phyloP scores from a whole-genome alignment of 768 basidiomycete species.

The Daedalea quercina region DNA sequence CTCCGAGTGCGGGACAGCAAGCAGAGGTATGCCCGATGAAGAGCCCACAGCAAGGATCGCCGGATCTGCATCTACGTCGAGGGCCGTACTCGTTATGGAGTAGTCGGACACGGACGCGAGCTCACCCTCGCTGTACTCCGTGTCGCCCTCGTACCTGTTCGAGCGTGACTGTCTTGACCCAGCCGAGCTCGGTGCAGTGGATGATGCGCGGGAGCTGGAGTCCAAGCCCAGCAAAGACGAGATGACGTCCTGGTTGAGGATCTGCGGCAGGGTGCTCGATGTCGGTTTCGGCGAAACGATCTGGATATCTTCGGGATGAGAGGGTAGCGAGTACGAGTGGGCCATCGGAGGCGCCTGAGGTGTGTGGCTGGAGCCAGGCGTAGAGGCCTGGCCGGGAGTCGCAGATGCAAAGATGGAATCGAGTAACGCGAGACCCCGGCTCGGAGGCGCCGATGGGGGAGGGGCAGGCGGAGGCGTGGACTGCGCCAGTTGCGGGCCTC shows the following conservation, averaged over 20 bases:
- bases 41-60: conserved; percentile 5
- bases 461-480: conserved; percentile 1
- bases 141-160: conserved; percentile 29
- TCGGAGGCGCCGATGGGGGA: conserved; percentile 20
- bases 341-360: conserved; percentile 1
- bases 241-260: conserved; percentile 67
- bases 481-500: neutral
- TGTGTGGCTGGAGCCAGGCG: conserved; percentile 16
- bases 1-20: conserved; percentile 8
- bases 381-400: conserved; percentile 14
- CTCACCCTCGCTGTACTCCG: conserved; percentile 26
- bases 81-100: conserved; percentile 12
- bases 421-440: conserved; percentile 54
- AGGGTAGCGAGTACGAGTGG: conserved; percentile 5
- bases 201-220: conserved; percentile 26
- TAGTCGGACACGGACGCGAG: conserved; percentile 13
- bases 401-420: conserved; percentile 75
- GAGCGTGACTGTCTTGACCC: conserved; percentile 16
- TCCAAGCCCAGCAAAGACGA: conserved; percentile 54
- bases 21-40: conserved; percentile 5
- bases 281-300: conserved; percentile 56
- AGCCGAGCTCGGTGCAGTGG: conserved; percentile 23
- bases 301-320: conserved; percentile 23
- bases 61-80: conserved; percentile 8
- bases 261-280: conserved; percentile 47